Conservation (phyloP, 352 stramenopile species). For the Phytophthora tubulina region DNA sequence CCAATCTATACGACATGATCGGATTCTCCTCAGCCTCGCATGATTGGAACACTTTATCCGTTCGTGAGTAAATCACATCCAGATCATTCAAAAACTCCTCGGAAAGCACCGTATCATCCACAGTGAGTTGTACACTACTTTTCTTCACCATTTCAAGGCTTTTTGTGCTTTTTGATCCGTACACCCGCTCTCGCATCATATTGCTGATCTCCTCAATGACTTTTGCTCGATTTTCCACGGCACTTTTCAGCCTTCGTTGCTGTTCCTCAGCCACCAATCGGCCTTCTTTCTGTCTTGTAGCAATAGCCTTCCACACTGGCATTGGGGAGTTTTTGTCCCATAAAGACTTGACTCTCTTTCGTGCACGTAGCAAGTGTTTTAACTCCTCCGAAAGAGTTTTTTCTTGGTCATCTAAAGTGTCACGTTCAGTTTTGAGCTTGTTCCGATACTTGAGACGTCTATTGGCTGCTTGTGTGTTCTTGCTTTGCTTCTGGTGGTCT, state of each 20-base stretch:
- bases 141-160: neutral
- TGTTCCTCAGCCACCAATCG: conserved; percentile 37
- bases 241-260: conserved; percentile 23
- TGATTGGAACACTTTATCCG: conserved; percentile 31
- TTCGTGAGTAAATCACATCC: conserved; percentile 26
- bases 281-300: conserved; percentile 36
- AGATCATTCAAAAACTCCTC: conserved; percentile 37
- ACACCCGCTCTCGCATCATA: conserved; percentile 11
- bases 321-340: neutral
- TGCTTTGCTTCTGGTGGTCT: neutral
- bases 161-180: neutral
- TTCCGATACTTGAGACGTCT: conserved; percentile 38
- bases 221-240: conserved; percentile 27
- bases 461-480: conserved; percentile 26
- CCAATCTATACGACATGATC: conserved; percentile 12
- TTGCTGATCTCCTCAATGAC: conserved; percentile 32
- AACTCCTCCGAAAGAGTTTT: conserved; percentile 23
- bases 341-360: conserved; percentile 23
- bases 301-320: conserved; percentile 30
- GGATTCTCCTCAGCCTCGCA: conserved; percentile 25
- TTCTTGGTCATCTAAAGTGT: conserved; percentile 33
- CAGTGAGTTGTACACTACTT: conserved; percentile 5
- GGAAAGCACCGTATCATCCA: conserved; percentile 32
- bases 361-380: conserved; percentile 11
- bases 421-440: conserved; percentile 38